Evolutionary conservation across 2,329 filamentous ascomycete species (phyloP).

Genomic region (Claviceps cyperi): DNA sequence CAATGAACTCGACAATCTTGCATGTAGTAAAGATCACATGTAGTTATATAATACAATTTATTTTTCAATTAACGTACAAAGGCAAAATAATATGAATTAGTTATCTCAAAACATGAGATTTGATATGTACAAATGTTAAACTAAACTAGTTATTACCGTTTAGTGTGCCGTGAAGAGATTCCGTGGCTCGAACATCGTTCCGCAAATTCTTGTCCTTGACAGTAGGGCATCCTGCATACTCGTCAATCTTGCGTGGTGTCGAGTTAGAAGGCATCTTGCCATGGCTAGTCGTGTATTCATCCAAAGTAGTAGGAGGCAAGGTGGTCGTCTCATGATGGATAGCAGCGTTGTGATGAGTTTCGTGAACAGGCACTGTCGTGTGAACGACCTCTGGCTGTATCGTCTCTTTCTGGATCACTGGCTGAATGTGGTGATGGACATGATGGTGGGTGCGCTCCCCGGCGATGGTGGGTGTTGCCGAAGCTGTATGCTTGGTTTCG

Average conservation of each 20-base stretch:
- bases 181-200: background rate
- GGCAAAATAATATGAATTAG: no score
- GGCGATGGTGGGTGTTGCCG: slow-evolving; percentile 12
- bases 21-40: no score
- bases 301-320: slow-evolving; percentile 48
- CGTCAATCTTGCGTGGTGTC: slow-evolving; percentile 34
- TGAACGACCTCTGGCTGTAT: slow-evolving; percentile 55
- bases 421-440: slow-evolving; percentile 55
- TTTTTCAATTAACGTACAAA: no score
- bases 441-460: slow-evolving; percentile 25
- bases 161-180: background rate
- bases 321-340: slow-evolving; percentile 51
- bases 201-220: slow-evolving; percentile 4
- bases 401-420: slow-evolving; percentile 55
- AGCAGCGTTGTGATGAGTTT: slow-evolving; percentile 52
- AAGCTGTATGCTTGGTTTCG: slow-evolving; percentile 14
- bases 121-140: background rate
- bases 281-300: slow-evolving; percentile 38
- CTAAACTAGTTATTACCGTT: background rate
- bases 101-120: no score
- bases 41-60: no score
- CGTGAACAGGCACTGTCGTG: slow-evolving; percentile 58
- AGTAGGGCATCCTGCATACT: slow-evolving; percentile 47
- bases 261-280: slow-evolving; percentile 36
- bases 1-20: no score